A percentile compares a stretch with the other conserved stretches of the same genome.
Evolutionary conservation across 495 filamentous ascomycete genomes (phyloP).

Genomic region (Penicillium riverlandense): DNA sequence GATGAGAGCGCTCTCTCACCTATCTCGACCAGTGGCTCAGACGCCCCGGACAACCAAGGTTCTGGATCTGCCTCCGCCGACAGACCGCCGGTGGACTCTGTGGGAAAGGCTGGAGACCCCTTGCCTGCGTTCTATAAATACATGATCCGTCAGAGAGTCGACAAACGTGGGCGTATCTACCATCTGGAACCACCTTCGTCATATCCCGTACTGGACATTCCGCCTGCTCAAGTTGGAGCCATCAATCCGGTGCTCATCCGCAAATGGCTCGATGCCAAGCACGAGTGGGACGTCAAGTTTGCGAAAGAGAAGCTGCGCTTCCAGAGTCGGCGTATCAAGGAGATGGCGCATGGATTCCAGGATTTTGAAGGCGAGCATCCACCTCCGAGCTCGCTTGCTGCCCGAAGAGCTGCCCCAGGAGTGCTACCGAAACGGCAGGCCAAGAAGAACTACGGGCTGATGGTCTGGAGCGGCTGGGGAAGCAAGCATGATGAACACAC

Average conservation of each 20-base stretch:
- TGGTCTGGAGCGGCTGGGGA: slow-evolving; percentile 78
- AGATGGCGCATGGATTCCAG: slow-evolving; percentile 62
- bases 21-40: slow-evolving; percentile 54
- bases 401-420: slow-evolving; percentile 49
- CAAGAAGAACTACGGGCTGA: slow-evolving; percentile 63
- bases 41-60: slow-evolving; percentile 18
- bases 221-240: slow-evolving; percentile 59
- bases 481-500: slow-evolving; percentile 79
- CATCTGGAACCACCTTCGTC: slow-evolving; percentile 54
- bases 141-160: slow-evolving; percentile 86
- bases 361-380: slow-evolving; percentile 67
- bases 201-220: slow-evolving; percentile 55
- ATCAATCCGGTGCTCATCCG: slow-evolving; percentile 72
- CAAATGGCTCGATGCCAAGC: slow-evolving; percentile 73
- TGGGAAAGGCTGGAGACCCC: slow-evolving; percentile 78
- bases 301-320: slow-evolving; percentile 57
- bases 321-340: slow-evolving; percentile 61
- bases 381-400: slow-evolving; percentile 75
- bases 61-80: slow-evolving; percentile 9
- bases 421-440: slow-evolving; percentile 43
- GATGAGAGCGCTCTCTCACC: slow-evolving; percentile 71
- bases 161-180: slow-evolving; percentile 64
- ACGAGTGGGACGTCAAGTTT: slow-evolving; percentile 64
- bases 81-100: slow-evolving; percentile 20
- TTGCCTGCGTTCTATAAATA: slow-evolving; percentile 70